These are phyloP conservation scores for Ganoderma lingzhi DNA, from an alignment of 1,284 basidiomycete species.

Conservation along the genomic window DNA sequence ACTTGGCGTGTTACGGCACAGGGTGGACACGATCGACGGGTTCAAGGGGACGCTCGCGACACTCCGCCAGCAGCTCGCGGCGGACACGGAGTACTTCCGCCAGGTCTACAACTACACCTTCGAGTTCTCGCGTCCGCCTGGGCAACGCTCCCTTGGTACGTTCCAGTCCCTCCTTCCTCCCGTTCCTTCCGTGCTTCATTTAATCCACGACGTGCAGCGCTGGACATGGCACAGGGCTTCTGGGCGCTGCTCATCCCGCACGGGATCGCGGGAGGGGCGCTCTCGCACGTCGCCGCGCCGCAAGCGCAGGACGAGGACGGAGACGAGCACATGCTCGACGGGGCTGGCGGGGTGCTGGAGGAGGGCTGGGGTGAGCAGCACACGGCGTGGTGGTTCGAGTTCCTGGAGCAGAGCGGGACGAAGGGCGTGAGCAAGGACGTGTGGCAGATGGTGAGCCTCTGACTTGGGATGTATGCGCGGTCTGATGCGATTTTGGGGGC, in stretches of 20 bases:
- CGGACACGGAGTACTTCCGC: slow-evolving; percentile 81
- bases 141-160: slow-evolving; percentile 76
- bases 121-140: slow-evolving; percentile 82
- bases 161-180: background rate
- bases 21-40: slow-evolving; percentile 66
- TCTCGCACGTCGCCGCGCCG: slow-evolving; percentile 54
- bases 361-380: slow-evolving; percentile 76
- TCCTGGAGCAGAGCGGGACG: slow-evolving; percentile 71
- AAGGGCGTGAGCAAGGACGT: slow-evolving; percentile 95
- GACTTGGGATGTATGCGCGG: slow-evolving; percentile 4
- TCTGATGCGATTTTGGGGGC: background rate
- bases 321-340: slow-evolving; percentile 44
- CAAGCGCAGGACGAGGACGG: slow-evolving; percentile 58
- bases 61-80: slow-evolving; percentile 70
- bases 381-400: slow-evolving; percentile 87
- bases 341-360: slow-evolving; percentile 33
- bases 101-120: slow-evolving; percentile 93
- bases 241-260: slow-evolving; percentile 88
- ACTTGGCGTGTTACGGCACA: background rate
- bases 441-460: slow-evolving; percentile 81
- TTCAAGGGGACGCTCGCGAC: slow-evolving; percentile 71
- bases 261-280: slow-evolving; percentile 77
- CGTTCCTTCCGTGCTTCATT: background rate
- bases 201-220: slow-evolving; percentile 47
- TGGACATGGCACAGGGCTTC: slow-evolving; percentile 82